Base-by-base conservation (phyloP, 1,284 basidiomycete species). In the Phenoliferia sp. region DNA sequence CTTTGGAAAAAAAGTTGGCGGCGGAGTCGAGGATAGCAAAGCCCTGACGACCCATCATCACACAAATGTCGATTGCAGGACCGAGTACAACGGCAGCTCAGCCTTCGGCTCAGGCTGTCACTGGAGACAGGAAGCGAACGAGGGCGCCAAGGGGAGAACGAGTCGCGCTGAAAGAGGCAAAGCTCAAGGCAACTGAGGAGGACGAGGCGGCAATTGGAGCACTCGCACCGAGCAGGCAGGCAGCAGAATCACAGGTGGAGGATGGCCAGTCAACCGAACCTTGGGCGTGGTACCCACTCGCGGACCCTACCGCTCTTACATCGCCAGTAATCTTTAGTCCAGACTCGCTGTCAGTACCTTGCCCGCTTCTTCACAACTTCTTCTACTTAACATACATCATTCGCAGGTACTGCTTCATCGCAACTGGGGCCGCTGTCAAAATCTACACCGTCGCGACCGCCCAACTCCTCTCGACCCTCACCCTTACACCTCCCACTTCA, bases 321-420 rank as follows among this genome's bases (percentile, higher is more conserved):
- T 54, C 32, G 17, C 61, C 61, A 2, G 61, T 62, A 26, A 34
- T 62, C 6, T 62, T 62, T 52, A 54, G 33, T 5, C 50, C 48
- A 19, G 61, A 62, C 29, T 55, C 26, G 35, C 17, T 29, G 61
- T 62, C 28, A 35, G 61, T 36, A 10, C 17, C 3, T 22, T 2
- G 26, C 12, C 26, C 22, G n/a, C 7, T 44, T 59, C 3, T 15
- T 28, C 19, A 15, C 34, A 22, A 16, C 59, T 31, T 44, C n/a
- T 60, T 22, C 36, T 19, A 22, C 59, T 1, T 12, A 26, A 39
- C 15, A 22, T 36, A 12, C 16, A n/a, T 3, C 44, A 28, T 17
- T 9, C 44, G 52, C 69, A 95, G 93, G 75, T 90, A 94, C 80
- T 94, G 92, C 83, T 93, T 95, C 79, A 86, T 89, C 35, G 84